Evolutionary conservation across 208 protist genomes (phyloP), one percentile per base, ranked within the genome.

Genomic region (Leishmania martiniquensis): DNA sequence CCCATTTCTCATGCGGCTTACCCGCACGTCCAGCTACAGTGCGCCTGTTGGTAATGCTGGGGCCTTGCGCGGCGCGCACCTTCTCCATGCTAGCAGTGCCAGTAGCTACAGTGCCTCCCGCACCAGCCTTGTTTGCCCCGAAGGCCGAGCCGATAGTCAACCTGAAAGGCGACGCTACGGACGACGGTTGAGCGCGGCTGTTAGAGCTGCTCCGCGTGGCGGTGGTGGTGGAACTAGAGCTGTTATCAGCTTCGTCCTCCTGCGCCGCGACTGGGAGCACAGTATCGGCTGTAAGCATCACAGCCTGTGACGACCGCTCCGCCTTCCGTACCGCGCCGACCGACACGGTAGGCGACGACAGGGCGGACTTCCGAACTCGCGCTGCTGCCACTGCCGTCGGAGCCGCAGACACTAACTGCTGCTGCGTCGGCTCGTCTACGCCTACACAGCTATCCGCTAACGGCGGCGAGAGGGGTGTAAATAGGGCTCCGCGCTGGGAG

Each of bases 141-240:
- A 44, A 44, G 68, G 25, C n/a, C 17, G 49, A 42, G 5, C 29
- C 9, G 17, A 57, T 72, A 10, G 47, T 72, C 32, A 32, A 72
- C 47, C 68, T 51, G 68, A 47, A 57, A 25, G 57, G 32, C n/a
- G 68, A 72, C 17, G 47, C 32, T 34, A 47, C 54, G 47, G 49
- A 72, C 29, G 68, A 72, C 68, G 25, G 68, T 6, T 72, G 68
- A 12, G 49, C 47, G 29, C 68, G 68, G 47, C 68, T 78, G 69
- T 66, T 78, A 1, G 79, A 83, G 69, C 74, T 78, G 68, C 79
- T 83, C 12, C 65, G 79, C 69, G 76, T 76, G 49, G 45, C 55
- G 10, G 79, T 83, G 17, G 72, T 68, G 0, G 74, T 67, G 0
- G 67, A 34, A 49, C 74, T 83, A 47, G 79, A 83, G 69, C 68